These are phyloP conservation scores for Phialophora tarda DNA, from an alignment of 2,329 filamentous ascomycete genomes.

Conservation along the genomic window DNA sequence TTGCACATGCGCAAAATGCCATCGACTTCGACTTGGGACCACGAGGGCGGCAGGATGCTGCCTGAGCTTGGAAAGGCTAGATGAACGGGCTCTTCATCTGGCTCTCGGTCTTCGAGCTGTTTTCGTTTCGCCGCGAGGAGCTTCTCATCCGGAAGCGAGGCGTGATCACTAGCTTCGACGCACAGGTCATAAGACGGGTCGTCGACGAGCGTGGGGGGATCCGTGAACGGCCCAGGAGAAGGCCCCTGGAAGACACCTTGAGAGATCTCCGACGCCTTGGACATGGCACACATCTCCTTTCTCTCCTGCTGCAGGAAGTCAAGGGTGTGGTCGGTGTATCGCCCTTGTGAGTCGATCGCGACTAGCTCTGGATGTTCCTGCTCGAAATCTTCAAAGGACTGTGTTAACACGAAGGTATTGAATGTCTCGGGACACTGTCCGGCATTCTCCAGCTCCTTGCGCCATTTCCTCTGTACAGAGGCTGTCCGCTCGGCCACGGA, in stretches of 20 bases:
- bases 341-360: slow-evolving; percentile 73
- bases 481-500: slow-evolving; percentile 69
- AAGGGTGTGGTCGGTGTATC: slow-evolving; percentile 75
- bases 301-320: slow-evolving; percentile 92
- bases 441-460: slow-evolving; percentile 65
- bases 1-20: slow-evolving; percentile 83
- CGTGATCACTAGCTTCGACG: slow-evolving; percentile 87
- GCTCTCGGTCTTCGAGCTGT: slow-evolving; percentile 50
- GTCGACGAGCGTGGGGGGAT: slow-evolving; percentile 46
- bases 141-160: slow-evolving; percentile 73
- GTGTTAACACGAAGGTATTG: slow-evolving; percentile 79
- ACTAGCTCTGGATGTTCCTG: slow-evolving; percentile 71
- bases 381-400: slow-evolving; percentile 70
- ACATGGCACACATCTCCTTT: slow-evolving; percentile 92
- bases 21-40: slow-evolving; percentile 81
- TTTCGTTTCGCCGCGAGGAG: slow-evolving; percentile 69
- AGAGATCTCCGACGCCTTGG: slow-evolving; percentile 83
- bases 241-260: slow-evolving; percentile 90
- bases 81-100: slow-evolving; percentile 53
- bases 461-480: slow-evolving; percentile 77
- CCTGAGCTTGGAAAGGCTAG: slow-evolving; percentile 92
- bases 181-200: slow-evolving; percentile 73
- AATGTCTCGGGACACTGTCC: slow-evolving; percentile 67
- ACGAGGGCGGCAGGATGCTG: slow-evolving; percentile 84
- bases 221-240: slow-evolving; percentile 71